A percentile compares a stretch with the other conserved stretches of the same genome.
These are phyloP conservation scores for Trifolium pratense DNA, from an alignment of 306 rosid genomes.

Conservation along the genomic window DNA sequence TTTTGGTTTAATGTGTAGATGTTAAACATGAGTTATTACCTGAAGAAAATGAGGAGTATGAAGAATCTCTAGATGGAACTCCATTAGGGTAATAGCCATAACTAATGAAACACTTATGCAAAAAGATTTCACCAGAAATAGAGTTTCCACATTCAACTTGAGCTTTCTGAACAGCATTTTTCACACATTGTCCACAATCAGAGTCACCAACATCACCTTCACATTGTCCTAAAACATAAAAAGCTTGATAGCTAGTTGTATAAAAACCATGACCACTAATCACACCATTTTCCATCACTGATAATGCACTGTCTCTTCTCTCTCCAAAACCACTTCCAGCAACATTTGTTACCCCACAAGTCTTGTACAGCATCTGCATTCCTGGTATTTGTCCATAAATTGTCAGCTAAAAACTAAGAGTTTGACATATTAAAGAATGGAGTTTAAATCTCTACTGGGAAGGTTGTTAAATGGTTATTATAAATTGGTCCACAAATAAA, in stretches of 20 bases:
- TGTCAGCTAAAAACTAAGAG: neutral
- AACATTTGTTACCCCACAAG: conserved; percentile 67
- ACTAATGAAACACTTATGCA: conserved; percentile 86
- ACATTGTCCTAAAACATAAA: conserved; percentile 88
- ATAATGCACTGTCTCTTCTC: conserved; percentile 78
- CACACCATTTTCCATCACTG: conserved; percentile 79
- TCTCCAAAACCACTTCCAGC: conserved; percentile 70
- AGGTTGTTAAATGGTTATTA: no score
- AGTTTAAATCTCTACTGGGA: no score
- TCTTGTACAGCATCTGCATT: conserved; percentile 69
- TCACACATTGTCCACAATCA: conserved; percentile 85
- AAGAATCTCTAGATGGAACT: conserved; percentile 58
- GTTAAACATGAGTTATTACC: conserved; percentile 37
- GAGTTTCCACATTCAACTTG: conserved; percentile 88
- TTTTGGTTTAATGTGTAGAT: neutral
- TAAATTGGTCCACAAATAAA: no score
- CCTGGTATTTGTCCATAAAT: conserved; percentile 14
- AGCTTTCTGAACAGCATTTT: conserved; percentile 77
- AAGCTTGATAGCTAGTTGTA: conserved; percentile 66
- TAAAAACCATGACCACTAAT: conserved; percentile 82
- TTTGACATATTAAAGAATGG: neutral
- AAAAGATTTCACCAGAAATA: conserved; percentile 81
- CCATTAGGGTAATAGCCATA: conserved; percentile 89
- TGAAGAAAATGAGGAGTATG: conserved; percentile 52
- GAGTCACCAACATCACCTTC: conserved; percentile 91